Evolutionary conservation across 2,329 filamentous ascomycete genomes (phyloP), one percentile per base, ranked within the genome.

Genomic region (Westerdykella sp.): DNA sequence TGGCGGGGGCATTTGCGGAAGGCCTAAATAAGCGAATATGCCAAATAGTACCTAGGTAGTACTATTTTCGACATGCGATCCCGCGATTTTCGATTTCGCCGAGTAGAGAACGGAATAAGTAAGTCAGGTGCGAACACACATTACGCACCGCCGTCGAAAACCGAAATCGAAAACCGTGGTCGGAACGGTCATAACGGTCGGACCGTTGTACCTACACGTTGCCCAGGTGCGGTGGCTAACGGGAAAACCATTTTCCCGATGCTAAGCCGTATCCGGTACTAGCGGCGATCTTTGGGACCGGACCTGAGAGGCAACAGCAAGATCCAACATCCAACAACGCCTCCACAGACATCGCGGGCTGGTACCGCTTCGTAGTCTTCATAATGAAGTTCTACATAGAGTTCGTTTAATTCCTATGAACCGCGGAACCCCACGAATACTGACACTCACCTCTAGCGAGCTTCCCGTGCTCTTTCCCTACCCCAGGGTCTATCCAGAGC

Each of bases 311-410:
- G 32, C 32, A 35, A 35, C 32, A 35, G 15, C n/a, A 13, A 35
- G 16, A 14, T 13, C 9, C 16, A 28, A 28, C 46, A 43, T 25
- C 41, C 36, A 38, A 35, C 14, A 28, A 21, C 34, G 16, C 14
- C 34, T 35, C 34, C 34, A 35, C 34, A 21, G 9, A 15, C 16
- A 21, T 35, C 7, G 32, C 16, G 32, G 32, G 16, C 32, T 18
- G 32, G n/a, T 35, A 18, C n/a, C 32, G 32, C n/a, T 13, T 35
- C 15, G 15, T 43, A 40, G 37, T 44, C 18, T 32, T 39, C 55
- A 81, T 65, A 50, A 88, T 88, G 84, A 87, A 81, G 74, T 88
- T 88, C 73, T 80, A 83, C 62, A 87, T 88, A 59, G 84, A 86
- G 78, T 82, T 71, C 54, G 72, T 32, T 11, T 44, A 30, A 15